phyloP scores from a whole-genome alignment of 805 yeast genomes.

The Brettanomyces custersianus region DNA sequence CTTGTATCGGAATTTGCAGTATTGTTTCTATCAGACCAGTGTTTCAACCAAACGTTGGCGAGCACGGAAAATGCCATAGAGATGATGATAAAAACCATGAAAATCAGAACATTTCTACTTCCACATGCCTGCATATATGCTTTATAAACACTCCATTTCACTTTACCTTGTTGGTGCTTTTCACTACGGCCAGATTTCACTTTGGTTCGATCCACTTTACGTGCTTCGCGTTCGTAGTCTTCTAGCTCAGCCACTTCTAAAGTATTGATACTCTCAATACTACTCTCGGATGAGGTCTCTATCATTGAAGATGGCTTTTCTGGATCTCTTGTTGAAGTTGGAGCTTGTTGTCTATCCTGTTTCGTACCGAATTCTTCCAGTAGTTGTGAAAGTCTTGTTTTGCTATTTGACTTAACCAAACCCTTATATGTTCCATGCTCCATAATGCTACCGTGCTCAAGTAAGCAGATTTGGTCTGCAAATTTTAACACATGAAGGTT shows the following conservation, averaged over 20 bases:
- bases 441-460: constrained; percentile 59
- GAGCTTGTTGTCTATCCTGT: constrained; percentile 20
- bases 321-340: constrained; percentile 9
- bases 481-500: constrained; percentile 70
- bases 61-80: constrained; percentile 52
- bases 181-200: constrained; percentile 45
- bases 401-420: constrained; percentile 27
- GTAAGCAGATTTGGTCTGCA: constrained; percentile 61
- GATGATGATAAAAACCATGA: constrained; percentile 40
- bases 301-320: constrained; percentile 18
- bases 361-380: constrained; percentile 41
- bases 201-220: constrained; percentile 27
- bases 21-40: constrained; percentile 88
- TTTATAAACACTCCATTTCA: constrained; percentile 71
- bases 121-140: constrained; percentile 84
- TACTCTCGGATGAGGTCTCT: constrained; percentile 21
- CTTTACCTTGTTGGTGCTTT: constrained; percentile 83
- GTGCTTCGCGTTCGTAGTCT: constrained; percentile 26
- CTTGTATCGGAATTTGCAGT: constrained; percentile 57
- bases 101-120: constrained; percentile 50
- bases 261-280: constrained; percentile 5
- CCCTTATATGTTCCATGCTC: constrained; percentile 55
- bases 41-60: constrained; percentile 83
- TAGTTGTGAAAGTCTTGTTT: constrained; percentile 21
- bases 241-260: constrained; percentile 54